These are phyloP conservation scores for Eucommia ulmoides DNA, from an alignment of 257 asterid genomes.

Conservation along the genomic window DNA sequence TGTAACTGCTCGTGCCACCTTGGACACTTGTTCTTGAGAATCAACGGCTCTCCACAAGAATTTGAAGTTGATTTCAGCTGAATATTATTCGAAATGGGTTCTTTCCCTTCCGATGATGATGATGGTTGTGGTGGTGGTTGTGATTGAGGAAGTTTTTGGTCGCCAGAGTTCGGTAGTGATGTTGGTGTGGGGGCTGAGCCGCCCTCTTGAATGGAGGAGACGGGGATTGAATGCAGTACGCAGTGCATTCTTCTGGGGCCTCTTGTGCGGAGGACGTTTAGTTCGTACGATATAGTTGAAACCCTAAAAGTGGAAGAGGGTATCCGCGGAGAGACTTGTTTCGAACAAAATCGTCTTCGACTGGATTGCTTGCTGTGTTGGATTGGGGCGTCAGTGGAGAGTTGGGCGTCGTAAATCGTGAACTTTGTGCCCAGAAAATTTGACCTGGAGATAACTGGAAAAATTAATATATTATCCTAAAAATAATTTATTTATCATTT, in stretches of 20 bases:
- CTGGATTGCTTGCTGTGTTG: slow-evolving; percentile 32
- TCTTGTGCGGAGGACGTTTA: slow-evolving; percentile 84
- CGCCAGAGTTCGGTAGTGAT: slow-evolving; percentile 32
- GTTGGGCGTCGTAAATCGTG: slow-evolving; percentile 70
- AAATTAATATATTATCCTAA: no score
- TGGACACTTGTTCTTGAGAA: slow-evolving; percentile 75
- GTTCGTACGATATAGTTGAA: slow-evolving; percentile 61
- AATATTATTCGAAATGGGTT: not conserved
- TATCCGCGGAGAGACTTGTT: slow-evolving; percentile 71
- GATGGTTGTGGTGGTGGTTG: slow-evolving; percentile 22
- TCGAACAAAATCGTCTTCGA: slow-evolving; percentile 57
- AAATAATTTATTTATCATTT: no score
- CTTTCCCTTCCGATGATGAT: slow-evolving; percentile 7
- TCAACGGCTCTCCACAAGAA: slow-evolving; percentile 42
- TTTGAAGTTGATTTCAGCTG: no score
- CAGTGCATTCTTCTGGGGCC: slow-evolving; percentile 92
- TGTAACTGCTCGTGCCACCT: slow-evolving; percentile 95
- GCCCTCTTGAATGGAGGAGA: slow-evolving; percentile 70
- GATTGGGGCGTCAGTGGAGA: slow-evolving; percentile 34
- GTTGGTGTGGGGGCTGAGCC: slow-evolving; percentile 80
- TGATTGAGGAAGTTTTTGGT: slow-evolving; percentile 21
- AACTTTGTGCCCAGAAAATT: slow-evolving; percentile 92
- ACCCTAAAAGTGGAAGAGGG: slow-evolving; percentile 57
- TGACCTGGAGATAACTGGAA: no score
- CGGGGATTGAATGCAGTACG: slow-evolving; percentile 59